phyloP scores from a whole-genome alignment of 2,329 filamentous ascomycete genomes.

The Ustulina deusta region DNA sequence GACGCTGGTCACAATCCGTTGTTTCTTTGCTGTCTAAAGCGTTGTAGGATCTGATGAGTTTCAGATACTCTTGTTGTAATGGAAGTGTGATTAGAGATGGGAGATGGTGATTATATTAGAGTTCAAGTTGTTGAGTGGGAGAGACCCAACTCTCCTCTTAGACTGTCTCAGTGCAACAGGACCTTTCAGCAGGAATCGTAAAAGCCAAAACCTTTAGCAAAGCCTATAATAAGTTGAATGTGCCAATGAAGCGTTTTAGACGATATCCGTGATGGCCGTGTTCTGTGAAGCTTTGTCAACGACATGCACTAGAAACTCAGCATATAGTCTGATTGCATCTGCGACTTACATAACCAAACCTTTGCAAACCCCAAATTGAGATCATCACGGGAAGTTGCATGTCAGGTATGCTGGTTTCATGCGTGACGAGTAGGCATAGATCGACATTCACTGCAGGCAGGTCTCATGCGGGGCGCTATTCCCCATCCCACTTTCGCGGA shows the following conservation, averaged over 20 bases:
- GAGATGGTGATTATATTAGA: background rate
- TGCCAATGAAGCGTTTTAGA: background rate
- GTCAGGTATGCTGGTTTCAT: too few relatives aligned
- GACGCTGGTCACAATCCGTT: background rate
- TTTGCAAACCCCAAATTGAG: conserved; percentile 6
- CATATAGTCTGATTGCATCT: background rate
- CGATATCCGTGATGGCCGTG: background rate
- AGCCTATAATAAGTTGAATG: too few relatives aligned
- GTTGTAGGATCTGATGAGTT: conserved; percentile 14
- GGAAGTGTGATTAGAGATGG: background rate
- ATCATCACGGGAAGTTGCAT: background rate
- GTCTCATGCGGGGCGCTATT: conserved; percentile 25
- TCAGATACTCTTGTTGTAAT: background rate
- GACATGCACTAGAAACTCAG: background rate
- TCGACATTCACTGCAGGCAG: too few relatives aligned
- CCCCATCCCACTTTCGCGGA: conserved; percentile 6
- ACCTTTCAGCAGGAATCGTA: background rate
- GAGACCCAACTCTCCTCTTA: background rate
- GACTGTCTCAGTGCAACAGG: background rate
- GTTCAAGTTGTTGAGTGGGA: background rate
- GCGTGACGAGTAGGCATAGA: too few relatives aligned
- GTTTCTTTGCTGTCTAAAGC: background rate
- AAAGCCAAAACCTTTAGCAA: background rate
- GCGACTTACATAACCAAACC: conserved; percentile 14
- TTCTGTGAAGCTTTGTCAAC: conserved; percentile 10